phyloP scores from a whole-genome alignment of 495 filamentous ascomycete species.

The Penicillium nucicola region DNA sequence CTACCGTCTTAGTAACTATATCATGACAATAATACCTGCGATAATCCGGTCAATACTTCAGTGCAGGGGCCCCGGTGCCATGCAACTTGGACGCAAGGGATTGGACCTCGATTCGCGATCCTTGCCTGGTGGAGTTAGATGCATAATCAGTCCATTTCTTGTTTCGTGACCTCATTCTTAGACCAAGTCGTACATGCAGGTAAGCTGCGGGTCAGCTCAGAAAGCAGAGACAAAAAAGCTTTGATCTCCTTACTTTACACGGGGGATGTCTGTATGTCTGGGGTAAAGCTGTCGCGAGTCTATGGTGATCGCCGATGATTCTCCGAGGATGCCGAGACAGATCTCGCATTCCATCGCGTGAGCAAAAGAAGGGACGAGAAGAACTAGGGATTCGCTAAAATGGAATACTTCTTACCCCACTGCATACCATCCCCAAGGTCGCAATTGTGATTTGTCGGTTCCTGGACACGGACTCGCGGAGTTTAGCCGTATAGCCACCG shows the following conservation, averaged over 20 bases:
- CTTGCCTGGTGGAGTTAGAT: slow-evolving; percentile 3
- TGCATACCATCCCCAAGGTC: not conserved
- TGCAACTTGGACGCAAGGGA: slow-evolving; percentile 18
- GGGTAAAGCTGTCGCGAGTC: not conserved
- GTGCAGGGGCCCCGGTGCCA: slow-evolving; percentile 2
- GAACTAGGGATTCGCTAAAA: not conserved
- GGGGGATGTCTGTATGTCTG: not conserved
- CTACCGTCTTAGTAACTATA: not conserved
- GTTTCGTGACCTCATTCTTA: slow-evolving; percentile 2
- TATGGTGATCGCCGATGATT: slow-evolving; percentile 6
- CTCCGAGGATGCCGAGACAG: not conserved
- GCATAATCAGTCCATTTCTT: slow-evolving; percentile 1
- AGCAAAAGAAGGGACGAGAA: not conserved
- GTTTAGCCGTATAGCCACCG: not conserved
- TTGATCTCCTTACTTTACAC: not conserved
- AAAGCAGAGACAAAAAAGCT: not conserved
- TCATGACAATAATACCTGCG: not conserved
- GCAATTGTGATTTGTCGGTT: slow-evolving; percentile 9
- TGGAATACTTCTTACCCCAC: slow-evolving; percentile 1
- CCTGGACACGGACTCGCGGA: not conserved
- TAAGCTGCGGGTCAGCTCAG: not conserved
- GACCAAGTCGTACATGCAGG: not conserved
- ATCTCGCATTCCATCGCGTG: slow-evolving; percentile 1
- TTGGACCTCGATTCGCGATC: not conserved
- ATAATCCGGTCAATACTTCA: not conserved